Conservation (phyloP, 768 basidiomycete species). For the Boletales sp. region DNA sequence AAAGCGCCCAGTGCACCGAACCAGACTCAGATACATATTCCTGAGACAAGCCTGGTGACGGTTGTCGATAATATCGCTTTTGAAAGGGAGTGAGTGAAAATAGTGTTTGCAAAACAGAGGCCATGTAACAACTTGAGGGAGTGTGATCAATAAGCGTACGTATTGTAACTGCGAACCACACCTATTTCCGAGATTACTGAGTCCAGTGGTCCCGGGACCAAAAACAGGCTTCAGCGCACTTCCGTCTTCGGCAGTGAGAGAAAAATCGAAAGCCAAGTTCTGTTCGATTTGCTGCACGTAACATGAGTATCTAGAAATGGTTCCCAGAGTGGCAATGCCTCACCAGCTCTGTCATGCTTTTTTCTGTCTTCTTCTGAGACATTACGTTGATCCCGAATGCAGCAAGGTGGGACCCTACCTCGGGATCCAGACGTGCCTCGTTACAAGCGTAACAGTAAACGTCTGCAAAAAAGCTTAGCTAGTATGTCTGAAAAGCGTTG, state of each 20-base stretch:
- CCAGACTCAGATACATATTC: slow-evolving; percentile 30
- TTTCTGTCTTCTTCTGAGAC: slow-evolving; percentile 86
- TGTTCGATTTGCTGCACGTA: slow-evolving; percentile 87
- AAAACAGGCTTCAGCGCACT: slow-evolving; percentile 84
- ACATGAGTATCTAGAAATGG: background rate
- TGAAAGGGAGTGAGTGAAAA: slow-evolving; percentile 82
- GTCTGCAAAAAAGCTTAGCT: slow-evolving; percentile 41
- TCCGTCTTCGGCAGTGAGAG: slow-evolving; percentile 81
- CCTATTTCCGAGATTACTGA: slow-evolving; percentile 93
- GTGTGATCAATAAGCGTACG: background rate
- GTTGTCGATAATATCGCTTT: slow-evolving; percentile 54
- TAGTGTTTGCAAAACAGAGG: slow-evolving; percentile 83
- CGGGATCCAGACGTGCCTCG: slow-evolving; percentile 76
- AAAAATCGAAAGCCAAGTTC: slow-evolving; percentile 93
- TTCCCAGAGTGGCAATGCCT: slow-evolving; percentile 14
- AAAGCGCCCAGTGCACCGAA: slow-evolving; percentile 53
- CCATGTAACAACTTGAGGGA: slow-evolving; percentile 85
- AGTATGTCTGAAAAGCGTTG: background rate
- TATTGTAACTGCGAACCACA: slow-evolving; percentile 17
- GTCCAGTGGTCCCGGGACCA: slow-evolving; percentile 85
- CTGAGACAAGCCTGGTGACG: slow-evolving; percentile 8
- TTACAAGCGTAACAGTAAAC: slow-evolving; percentile 93
- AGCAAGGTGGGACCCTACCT: slow-evolving; percentile 67
- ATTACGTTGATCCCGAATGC: slow-evolving; percentile 86
- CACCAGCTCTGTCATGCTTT: slow-evolving; percentile 94